phyloP scores from a whole-genome alignment of 2,329 filamentous ascomycete genomes.

The Geosmithia morbida region DNA sequence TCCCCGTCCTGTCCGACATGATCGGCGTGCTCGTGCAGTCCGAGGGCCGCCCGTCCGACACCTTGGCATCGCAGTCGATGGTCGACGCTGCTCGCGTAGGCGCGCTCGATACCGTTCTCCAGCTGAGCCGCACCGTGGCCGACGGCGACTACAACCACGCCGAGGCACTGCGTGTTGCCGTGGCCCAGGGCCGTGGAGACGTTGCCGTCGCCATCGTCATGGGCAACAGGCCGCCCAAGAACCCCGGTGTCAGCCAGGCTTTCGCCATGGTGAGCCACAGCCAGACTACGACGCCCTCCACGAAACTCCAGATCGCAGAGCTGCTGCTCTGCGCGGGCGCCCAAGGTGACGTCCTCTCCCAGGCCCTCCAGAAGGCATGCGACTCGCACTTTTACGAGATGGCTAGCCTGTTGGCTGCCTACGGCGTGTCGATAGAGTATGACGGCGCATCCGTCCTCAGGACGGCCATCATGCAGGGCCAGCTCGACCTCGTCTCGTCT shows the following conservation, averaged over 20 bases:
- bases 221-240: slow-evolving; percentile 34
- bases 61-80: slow-evolving; percentile 33
- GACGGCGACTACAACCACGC: slow-evolving; percentile 37
- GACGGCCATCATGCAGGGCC: slow-evolving; percentile 28
- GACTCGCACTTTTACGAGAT: slow-evolving; percentile 37
- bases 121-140: slow-evolving; percentile 35
- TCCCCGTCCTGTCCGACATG: slow-evolving; percentile 28
- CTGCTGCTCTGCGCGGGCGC: slow-evolving; percentile 44
- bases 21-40: slow-evolving; percentile 33
- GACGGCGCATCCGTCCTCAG: slow-evolving; percentile 33
- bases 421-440: slow-evolving; percentile 40
- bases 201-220: slow-evolving; percentile 39
- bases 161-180: slow-evolving; percentile 34
- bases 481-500: slow-evolving; percentile 29
- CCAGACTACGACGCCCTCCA: slow-evolving; percentile 27
- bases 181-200: slow-evolving; percentile 33
- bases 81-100: slow-evolving; percentile 34
- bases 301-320: slow-evolving; percentile 37
- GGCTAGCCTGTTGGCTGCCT: slow-evolving; percentile 34
- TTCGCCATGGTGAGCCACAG: slow-evolving; percentile 32
- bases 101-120: slow-evolving; percentile 32
- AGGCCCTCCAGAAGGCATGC: slow-evolving; percentile 32
- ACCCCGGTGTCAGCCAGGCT: slow-evolving; percentile 31
- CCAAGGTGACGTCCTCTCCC: slow-evolving; percentile 31
- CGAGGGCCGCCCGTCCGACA: slow-evolving; percentile 26